Conservation (phyloP, 2,329 filamentous ascomycete genomes). For the Aaosphaeria arxii region DNA sequence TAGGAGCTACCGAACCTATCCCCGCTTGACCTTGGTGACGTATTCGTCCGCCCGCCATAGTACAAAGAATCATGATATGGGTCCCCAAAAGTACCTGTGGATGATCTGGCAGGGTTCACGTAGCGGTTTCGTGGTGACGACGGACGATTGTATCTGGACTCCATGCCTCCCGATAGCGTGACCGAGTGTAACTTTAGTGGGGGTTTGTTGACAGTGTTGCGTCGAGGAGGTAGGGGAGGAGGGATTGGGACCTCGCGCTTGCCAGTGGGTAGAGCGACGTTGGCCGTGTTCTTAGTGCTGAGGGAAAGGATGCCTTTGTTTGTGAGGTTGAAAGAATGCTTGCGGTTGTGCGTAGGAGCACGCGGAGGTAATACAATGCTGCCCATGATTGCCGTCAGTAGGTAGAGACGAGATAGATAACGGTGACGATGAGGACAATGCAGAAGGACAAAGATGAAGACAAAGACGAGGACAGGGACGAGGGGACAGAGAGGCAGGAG, state of each 20-base stretch:
- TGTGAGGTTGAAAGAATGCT: constrained; percentile 5
- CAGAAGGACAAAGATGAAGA: constrained; percentile 1
- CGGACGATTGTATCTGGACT: constrained; percentile 32
- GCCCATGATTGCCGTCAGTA: constrained; percentile 32
- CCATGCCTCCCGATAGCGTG: constrained; percentile 25
- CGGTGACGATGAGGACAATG: constrained; percentile 4
- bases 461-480: background rate
- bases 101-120: constrained; percentile 30
- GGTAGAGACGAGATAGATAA: constrained; percentile 6
- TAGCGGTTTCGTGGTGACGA: constrained; percentile 32
- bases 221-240: constrained; percentile 16
- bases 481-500: background rate
- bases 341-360: constrained; percentile 8
- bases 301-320: background rate
- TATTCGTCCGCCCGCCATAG: constrained; percentile 12
- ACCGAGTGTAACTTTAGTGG: constrained; percentile 14
- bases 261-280: background rate
- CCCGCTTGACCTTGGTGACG: constrained; percentile 32
- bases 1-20: constrained; percentile 26
- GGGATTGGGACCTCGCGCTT: constrained; percentile 9
- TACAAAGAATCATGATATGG: constrained; percentile 30
- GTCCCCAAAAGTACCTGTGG: constrained; percentile 35
- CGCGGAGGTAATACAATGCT: constrained; percentile 27
- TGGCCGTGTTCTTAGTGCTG: background rate
- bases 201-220: constrained; percentile 2